phyloP scores from a whole-genome alignment of 306 rosid species.

The Acacia acuminata region DNA sequence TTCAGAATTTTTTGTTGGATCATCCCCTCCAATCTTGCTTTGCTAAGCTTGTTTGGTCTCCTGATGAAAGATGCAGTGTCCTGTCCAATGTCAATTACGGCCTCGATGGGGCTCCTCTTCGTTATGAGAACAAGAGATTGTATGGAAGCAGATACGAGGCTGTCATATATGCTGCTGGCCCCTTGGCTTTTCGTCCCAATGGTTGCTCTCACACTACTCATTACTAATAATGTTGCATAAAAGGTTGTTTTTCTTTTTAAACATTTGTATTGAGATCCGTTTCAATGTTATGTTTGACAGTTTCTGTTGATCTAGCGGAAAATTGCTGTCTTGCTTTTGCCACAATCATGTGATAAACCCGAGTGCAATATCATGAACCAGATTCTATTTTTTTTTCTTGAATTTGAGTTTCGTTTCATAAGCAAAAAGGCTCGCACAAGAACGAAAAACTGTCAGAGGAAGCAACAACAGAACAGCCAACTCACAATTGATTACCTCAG shows the following conservation, averaged over 20 bases:
- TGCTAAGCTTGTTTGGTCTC: constrained; percentile 78
- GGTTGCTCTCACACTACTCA: constrained; percentile 51
- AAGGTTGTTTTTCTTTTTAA: not conserved
- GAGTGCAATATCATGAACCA: constrained; percentile 7
- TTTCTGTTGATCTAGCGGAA: not conserved
- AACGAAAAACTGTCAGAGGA: not conserved
- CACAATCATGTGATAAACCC: constrained; percentile 18
- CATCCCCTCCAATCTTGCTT: constrained; percentile 87
- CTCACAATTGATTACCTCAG: constrained; percentile 9
- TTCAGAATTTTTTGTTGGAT: constrained; percentile 53
- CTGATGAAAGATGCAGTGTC: constrained; percentile 57
- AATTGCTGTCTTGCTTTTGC: not conserved
- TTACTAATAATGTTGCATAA: constrained; percentile 21
- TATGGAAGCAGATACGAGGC: constrained; percentile 62
- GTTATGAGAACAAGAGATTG: constrained; percentile 64
- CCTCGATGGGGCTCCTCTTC: constrained; percentile 70
- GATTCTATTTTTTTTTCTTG: not conserved
- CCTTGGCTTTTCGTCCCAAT: constrained; percentile 82
- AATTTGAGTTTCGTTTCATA: constrained; percentile 1
- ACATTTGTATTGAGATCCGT: not conserved
- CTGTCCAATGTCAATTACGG: constrained; percentile 74
- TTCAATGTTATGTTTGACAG: not conserved
- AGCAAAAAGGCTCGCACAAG: not conserved
- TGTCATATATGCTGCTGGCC: constrained; percentile 80
- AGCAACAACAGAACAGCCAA: not conserved